These are phyloP conservation scores for Suzukiozyma palmioleophila DNA, from an alignment of 1,139 yeast genomes.

Conservation along the genomic window DNA sequence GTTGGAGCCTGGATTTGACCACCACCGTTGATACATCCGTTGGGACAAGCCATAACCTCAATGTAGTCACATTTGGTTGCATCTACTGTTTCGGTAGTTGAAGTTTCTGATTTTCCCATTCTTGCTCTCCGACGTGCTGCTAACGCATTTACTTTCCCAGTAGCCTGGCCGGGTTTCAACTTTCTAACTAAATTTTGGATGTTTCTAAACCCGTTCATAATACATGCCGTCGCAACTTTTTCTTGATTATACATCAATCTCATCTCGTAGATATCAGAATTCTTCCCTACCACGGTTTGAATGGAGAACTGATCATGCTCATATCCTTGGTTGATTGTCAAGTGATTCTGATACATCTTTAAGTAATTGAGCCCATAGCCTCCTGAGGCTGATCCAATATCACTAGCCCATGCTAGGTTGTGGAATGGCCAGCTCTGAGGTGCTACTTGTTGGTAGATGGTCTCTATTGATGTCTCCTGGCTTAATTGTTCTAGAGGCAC, in stretches of 20 bases:
- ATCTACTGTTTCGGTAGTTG: constrained; percentile 43
- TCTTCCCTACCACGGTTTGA: constrained; percentile 53
- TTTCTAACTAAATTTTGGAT: constrained; percentile 90
- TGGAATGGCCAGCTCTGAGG: constrained; percentile 58
- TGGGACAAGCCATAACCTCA: constrained; percentile 98
- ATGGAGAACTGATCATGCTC: constrained; percentile 20
- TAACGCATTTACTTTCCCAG: constrained; percentile 30
- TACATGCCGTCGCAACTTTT: constrained; percentile 61
- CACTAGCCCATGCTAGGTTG: constrained; percentile 62
- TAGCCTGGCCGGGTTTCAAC: constrained; percentile 43
- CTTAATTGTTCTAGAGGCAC: constrained; percentile 12
- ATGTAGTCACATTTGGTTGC: constrained; percentile 74
- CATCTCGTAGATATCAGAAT: constrained; percentile 71
- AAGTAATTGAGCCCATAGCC: constrained; percentile 76
- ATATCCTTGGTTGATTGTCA: constrained; percentile 15
- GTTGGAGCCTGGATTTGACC: constrained; percentile 69
- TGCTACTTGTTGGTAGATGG: constrained; percentile 34
- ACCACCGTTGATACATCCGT: constrained; percentile 97
- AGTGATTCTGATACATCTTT: constrained; percentile 28
- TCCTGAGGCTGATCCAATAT: constrained; percentile 81
- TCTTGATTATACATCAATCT: constrained; percentile 36
- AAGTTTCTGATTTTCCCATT: constrained; percentile 10
- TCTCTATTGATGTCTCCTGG: constrained; percentile 10
- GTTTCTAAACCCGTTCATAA: constrained; percentile 88
- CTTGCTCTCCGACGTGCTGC: constrained; percentile 42